Conservation (phyloP, 495 filamentous ascomycete genomes). For the Amphirosellinia nigrospora region DNA sequence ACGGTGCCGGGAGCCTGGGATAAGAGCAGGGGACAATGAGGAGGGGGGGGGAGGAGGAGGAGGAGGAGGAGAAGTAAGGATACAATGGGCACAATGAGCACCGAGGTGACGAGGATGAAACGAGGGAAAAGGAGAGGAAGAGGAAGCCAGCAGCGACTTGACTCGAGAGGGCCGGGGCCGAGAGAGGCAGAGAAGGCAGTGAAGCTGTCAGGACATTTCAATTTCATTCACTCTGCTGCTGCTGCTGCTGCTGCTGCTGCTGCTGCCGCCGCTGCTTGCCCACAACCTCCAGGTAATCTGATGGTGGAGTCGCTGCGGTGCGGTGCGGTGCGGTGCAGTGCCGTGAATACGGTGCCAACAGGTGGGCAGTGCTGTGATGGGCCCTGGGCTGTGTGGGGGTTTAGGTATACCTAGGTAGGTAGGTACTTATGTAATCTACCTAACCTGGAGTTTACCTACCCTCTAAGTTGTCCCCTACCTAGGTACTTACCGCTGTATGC, state of each 20-base stretch:
- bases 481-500: neutral
- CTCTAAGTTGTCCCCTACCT: neutral
- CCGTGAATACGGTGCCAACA: neutral
- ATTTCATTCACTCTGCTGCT: neutral
- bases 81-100: neutral
- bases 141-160: constrained; percentile 2
- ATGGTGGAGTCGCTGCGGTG: neutral
- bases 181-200: constrained; percentile 13
- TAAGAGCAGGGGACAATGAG: neutral
- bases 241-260: too few species aligned
- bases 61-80: neutral
- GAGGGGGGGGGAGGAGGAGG: neutral
- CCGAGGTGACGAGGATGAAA: neutral
- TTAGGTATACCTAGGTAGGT: too few species aligned
- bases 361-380: constrained; percentile 1
- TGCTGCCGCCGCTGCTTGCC: too few species aligned
- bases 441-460: neutral
- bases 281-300: neutral
- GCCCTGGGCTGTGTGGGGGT: too few species aligned
- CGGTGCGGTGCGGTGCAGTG: constrained; percentile 1
- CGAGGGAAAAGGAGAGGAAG: neutral
- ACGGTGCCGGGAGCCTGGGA: constrained; percentile 2
- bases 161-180: neutral
- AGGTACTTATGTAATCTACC: neutral
- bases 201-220: constrained; percentile 9